Evolutionary conservation across 768 basidiomycete species (phyloP).

Genomic region (Suillus subalutaceus): DNA sequence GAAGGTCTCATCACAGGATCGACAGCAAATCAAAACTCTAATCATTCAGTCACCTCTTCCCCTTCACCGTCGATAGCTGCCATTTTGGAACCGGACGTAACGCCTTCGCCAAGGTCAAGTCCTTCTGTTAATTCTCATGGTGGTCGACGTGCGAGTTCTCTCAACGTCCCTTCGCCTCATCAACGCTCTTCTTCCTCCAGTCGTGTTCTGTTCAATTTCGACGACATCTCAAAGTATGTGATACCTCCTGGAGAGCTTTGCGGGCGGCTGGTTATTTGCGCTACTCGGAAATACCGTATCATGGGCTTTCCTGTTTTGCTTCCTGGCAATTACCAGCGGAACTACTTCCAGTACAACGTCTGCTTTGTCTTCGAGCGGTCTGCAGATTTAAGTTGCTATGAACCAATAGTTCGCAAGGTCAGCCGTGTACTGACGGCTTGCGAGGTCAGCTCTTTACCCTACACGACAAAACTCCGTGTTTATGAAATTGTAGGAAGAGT

Average conservation of each 20-base stretch:
- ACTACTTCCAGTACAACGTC: constrained; percentile 91
- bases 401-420: constrained; percentile 93
- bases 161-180: constrained; percentile 45
- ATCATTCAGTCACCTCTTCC: constrained; percentile 34
- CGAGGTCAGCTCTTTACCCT: constrained; percentile 62
- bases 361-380: constrained; percentile 95
- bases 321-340: constrained; percentile 74
- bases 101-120: constrained; percentile 55
- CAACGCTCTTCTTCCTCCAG: constrained; percentile 54
- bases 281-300: constrained; percentile 80
- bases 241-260: constrained; percentile 88
- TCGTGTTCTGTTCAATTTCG: constrained; percentile 79
- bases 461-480: constrained; percentile 9
- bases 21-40: constrained; percentile 34
- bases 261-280: constrained; percentile 85
- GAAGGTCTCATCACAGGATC: constrained; percentile 78
- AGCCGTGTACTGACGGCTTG: constrained; percentile 86
- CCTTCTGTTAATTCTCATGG: constrained; percentile 51
- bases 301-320: constrained; percentile 91
- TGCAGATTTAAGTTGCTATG: constrained; percentile 93
- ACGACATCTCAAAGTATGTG: constrained; percentile 90
- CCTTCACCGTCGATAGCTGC: constrained; percentile 36
- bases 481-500: constrained; percentile 68
- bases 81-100: constrained; percentile 34
- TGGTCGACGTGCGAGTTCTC: constrained; percentile 45